A percentile compares a stretch with the other conserved stretches of the same genome.
Conservation (phyloP, 2,329 filamentous ascomycete genomes). For the Fusarium sp. region DNA sequence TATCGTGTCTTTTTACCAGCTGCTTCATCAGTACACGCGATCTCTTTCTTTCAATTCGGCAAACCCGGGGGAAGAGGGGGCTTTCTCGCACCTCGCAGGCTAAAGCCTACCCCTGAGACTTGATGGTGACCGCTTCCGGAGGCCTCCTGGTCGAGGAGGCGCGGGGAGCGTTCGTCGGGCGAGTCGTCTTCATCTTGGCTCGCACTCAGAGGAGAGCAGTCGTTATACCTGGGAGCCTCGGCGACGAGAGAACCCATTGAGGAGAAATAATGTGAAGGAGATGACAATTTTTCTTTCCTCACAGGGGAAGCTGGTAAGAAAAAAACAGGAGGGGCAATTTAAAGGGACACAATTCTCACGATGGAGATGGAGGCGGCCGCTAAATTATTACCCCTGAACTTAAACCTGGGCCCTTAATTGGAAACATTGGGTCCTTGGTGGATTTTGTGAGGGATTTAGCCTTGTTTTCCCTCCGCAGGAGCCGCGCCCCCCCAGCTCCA, state of each 20-base stretch:
- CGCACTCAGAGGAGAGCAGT: conserved; percentile 31
- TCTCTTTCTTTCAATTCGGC: neutral
- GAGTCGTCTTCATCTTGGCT: conserved; percentile 36
- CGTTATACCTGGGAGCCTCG: conserved; percentile 35
- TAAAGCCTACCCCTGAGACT: conserved; percentile 22
- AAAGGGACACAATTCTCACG: conserved; percentile 13
- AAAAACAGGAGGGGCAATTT: conserved; percentile 27
- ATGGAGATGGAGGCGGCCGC: conserved; percentile 20
- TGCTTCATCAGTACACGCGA: conserved; percentile 18
- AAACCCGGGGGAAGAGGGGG: neutral
- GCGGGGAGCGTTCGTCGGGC: conserved; percentile 2
- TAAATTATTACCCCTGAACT: conserved; percentile 30
- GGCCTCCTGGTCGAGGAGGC: neutral
- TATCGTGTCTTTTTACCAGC: conserved; percentile 29
- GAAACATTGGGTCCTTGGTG: conserved; percentile 36
- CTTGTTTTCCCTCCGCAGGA: neutral
- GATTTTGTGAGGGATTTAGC: conserved; percentile 25
- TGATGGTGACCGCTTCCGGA: neutral
- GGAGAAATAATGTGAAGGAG: neutral
- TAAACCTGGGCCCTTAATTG: conserved; percentile 23
- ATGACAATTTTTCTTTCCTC: neutral
- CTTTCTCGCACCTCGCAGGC: conserved; percentile 24
- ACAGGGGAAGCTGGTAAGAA: conserved; percentile 15
- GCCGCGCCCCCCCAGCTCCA: neutral
- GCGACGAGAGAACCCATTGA: conserved; percentile 34